Base-by-base conservation (phyloP, 805 yeast genomes). In the Wickerhamiella allomyrinae region DNA sequence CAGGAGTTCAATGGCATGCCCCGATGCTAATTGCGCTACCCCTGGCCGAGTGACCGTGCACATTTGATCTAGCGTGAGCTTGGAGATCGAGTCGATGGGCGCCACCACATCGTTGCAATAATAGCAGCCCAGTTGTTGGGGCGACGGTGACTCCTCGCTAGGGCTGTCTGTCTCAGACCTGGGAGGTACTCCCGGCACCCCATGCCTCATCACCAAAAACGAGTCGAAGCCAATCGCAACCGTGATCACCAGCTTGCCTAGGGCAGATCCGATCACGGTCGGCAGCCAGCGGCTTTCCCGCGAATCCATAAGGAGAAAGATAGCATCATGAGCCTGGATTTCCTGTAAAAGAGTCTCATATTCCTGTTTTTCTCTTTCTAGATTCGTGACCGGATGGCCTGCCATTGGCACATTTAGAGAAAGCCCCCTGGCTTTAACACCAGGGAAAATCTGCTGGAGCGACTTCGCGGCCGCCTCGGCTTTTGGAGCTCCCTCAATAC, bases 11-110 rank as follows among this genome's bases (percentile, higher is more conserved):
- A 83, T 94, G 0, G 94, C 94, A 29, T 78, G 63, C 0, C 95
- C 75, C 0, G 94, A 73, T 0, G 97, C 96, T 61, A 85, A 63
- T 52, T 81, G 63, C 0, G 99, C 95, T 1, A 81, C 87, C 0
- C 99, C 98, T 0, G 99, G 97, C 33, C 98, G 68, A 0, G 98
- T 91, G 1, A 91, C 98, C 0, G 99, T 91, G 56, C 99, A 91
- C 96, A 91, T 91, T 60, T 91, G 97, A 61, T 91, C 99, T 43
- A 91, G 64, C 0, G 96, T 82, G 40, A 94, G 68, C 54, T 86
- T 94, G 0, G 83, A 69, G n/a, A 84, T 62, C 44, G 94, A 79
- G 57, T 91, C 94, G 2, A 76, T 67, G 0, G 99, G 98, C 0
- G 96, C 97, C 41, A 85, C 85, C 7, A 91, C 87, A 57, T 91